A percentile compares a stretch with the other conserved stretches of the same genome.
Conservation (phyloP, 352 stramenopile species). For the Phytophthora chlamydospora region DNA sequence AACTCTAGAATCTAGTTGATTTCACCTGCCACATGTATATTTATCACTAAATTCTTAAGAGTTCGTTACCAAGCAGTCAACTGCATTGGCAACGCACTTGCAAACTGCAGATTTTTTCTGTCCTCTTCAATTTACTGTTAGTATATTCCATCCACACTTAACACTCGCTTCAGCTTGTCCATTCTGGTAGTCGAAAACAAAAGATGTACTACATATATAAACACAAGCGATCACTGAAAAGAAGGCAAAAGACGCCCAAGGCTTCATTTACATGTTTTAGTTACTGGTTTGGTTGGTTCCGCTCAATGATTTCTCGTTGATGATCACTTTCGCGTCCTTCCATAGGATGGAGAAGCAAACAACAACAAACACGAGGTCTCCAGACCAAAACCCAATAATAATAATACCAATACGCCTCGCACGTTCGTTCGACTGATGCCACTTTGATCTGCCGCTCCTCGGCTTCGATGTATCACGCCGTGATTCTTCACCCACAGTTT, state of each 20-base stretch:
- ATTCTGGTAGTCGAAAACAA: not conserved
- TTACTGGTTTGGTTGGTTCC: constrained; percentile 16
- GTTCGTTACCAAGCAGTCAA: constrained; percentile 13
- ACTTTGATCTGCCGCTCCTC: constrained; percentile 29
- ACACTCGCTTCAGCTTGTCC: too few species aligned
- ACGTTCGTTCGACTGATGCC: constrained; percentile 25
- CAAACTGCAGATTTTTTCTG: too few species aligned
- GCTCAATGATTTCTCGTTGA: not conserved
- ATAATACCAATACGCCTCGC: constrained; percentile 41
- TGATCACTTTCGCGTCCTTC: not conserved
- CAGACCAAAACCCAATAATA: constrained; percentile 41
- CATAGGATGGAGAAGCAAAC: constrained; percentile 8
- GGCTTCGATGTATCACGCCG: constrained; percentile 22
- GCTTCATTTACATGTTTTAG: constrained; percentile 31
- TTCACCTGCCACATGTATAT: constrained; percentile 23
- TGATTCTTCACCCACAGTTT: constrained; percentile 16
- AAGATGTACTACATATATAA: too few species aligned
- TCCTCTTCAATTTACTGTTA: too few species aligned
- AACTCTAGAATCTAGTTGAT: constrained; percentile 16
- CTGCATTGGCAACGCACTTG: not conserved
- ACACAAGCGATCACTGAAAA: constrained; percentile 3
- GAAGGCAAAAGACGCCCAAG: not conserved
- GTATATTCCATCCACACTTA: too few species aligned
- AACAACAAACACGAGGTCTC: constrained; percentile 8
- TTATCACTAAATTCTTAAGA: constrained; percentile 27